phyloP scores from a whole-genome alignment of 192 early-diverging fungal species.

The Geranomyces michiganensis region DNA sequence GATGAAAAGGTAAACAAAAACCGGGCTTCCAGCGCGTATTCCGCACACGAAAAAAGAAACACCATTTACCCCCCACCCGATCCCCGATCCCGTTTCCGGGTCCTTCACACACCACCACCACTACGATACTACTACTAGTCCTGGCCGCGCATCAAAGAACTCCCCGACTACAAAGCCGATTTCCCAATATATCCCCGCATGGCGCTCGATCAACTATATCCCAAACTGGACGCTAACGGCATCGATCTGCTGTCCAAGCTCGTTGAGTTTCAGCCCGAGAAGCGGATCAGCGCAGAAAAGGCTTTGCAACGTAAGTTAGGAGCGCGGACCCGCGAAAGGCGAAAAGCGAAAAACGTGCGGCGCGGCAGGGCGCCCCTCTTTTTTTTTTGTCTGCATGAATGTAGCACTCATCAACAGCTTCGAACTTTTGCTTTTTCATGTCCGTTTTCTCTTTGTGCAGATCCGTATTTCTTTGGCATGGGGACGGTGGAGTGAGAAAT shows the following conservation, averaged over 20 bases:
- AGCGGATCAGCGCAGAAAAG: slow-evolving; percentile 76
- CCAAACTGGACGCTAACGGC: slow-evolving; percentile 82
- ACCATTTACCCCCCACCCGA: too few species aligned
- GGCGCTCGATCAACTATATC: slow-evolving; percentile 73
- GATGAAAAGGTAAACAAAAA: slow-evolving; percentile 55
- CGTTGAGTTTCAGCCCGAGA: slow-evolving; percentile 77
- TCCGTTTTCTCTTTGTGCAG: background rate
- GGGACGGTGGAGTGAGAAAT: background rate
- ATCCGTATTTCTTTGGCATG: background rate
- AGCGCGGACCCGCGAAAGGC: too few species aligned
- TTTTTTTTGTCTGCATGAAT: too few species aligned
- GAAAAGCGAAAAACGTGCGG: too few species aligned
- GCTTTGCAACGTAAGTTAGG: slow-evolving; percentile 64
- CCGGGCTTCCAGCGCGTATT: background rate
- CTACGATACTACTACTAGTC: too few species aligned
- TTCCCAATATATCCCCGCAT: slow-evolving; percentile 75
- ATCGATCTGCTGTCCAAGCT: slow-evolving; percentile 81
- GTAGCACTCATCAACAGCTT: too few species aligned
- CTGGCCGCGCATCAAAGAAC: slow-evolving; percentile 84
- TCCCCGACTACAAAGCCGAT: slow-evolving; percentile 87
- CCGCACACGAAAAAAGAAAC: too few species aligned
- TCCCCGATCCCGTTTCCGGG: background rate
- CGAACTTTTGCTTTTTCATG: background rate
- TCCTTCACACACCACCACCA: too few species aligned
- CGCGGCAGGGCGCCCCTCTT: too few species aligned